These are phyloP conservation scores for Rostrohypoxylon terebratum DNA, from an alignment of 495 filamentous ascomycete species.

Conservation along the genomic window DNA sequence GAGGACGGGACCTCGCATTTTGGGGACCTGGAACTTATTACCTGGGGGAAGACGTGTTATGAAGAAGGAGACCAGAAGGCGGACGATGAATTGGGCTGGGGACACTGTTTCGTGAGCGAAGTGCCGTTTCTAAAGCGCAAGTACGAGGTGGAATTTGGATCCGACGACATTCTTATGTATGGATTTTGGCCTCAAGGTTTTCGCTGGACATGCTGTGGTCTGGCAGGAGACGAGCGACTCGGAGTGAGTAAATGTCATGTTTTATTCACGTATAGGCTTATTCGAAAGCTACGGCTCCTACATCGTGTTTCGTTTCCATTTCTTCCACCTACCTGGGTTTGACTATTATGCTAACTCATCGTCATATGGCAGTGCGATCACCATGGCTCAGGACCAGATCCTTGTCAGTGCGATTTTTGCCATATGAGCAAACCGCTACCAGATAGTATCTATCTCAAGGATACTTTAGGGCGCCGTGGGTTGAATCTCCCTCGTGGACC, in stretches of 20 bases:
- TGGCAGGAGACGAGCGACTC: background rate
- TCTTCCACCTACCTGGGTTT: background rate
- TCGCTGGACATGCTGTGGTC: background rate
- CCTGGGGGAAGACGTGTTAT: background rate
- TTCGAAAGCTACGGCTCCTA: background rate
- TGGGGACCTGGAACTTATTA: background rate
- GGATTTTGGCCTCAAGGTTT: background rate
- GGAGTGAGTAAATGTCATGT: background rate
- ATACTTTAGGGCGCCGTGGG: background rate
- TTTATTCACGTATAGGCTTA: background rate
- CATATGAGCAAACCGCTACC: conserved; percentile 1
- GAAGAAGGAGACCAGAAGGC: background rate
- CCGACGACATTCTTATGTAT: background rate
- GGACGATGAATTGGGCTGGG: background rate
- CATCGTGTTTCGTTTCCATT: background rate
- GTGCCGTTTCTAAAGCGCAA: background rate
- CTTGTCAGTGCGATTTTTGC: background rate
- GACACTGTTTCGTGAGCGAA: background rate
- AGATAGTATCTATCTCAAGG: background rate
- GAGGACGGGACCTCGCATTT: background rate
- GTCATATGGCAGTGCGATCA: background rate
- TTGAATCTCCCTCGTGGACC: background rate
- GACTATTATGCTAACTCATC: background rate
- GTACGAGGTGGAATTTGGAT: background rate
- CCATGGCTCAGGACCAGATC: background rate